Conservation (phyloP, 2,329 filamentous ascomycete genomes). For the Xylaria sp. region DNA sequence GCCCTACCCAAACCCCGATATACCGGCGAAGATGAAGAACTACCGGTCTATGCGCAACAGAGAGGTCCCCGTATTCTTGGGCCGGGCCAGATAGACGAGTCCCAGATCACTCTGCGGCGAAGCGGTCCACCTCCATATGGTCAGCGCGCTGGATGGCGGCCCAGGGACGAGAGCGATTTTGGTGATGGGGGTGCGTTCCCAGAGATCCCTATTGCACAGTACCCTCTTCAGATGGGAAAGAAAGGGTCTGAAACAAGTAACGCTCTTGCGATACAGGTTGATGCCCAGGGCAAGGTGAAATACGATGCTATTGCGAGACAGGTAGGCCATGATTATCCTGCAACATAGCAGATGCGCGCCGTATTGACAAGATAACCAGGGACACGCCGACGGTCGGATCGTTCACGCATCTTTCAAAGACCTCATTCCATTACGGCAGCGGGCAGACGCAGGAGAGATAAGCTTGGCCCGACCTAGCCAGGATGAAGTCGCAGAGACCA, state of each 20-base stretch:
- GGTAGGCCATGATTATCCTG: conserved; percentile 12
- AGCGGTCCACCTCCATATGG: conserved; percentile 88
- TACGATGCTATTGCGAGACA: conserved; percentile 92
- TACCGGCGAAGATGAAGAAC: conserved; percentile 86
- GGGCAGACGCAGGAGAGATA: conserved; percentile 91
- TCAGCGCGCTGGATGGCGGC: conserved; percentile 88
- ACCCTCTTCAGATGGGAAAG: conserved; percentile 93
- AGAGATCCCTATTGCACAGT: conserved; percentile 92
- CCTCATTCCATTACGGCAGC: conserved; percentile 90
- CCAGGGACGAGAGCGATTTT: conserved; percentile 88
- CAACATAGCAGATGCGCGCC: neutral
- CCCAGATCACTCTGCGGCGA: conserved; percentile 83
- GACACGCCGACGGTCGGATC: conserved; percentile 83
- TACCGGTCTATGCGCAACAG: conserved; percentile 75
- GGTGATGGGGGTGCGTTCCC: conserved; percentile 97
- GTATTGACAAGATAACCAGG: conserved; percentile 55
- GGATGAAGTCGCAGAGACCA: conserved; percentile 84
- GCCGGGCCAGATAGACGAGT: conserved; percentile 81
- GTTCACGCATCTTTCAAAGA: conserved; percentile 98
- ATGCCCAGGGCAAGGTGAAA: conserved; percentile 91
- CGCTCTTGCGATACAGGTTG: conserved; percentile 90
- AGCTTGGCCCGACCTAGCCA: conserved; percentile 84
- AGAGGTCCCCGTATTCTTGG: conserved; percentile 85
- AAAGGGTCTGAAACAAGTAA: conserved; percentile 80
- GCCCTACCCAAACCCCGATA: conserved; percentile 91